phyloP scores from a whole-genome alignment of 257 asterid genomes.

The Misopates orontium region DNA sequence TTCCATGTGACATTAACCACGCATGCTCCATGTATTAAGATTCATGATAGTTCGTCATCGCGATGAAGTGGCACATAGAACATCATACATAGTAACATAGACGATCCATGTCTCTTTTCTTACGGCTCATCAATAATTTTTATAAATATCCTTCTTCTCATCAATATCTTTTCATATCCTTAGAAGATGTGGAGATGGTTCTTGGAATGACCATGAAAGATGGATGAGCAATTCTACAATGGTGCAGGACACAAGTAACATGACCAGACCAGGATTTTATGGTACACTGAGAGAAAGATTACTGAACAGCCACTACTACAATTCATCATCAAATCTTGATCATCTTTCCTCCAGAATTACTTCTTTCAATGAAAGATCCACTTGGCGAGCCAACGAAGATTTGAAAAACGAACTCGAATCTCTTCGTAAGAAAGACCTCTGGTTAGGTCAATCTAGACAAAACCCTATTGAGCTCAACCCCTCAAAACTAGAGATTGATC shows the following conservation, averaged over 20 bases:
- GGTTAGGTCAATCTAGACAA: conserved; percentile 32
- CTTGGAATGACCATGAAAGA: conserved; percentile 44
- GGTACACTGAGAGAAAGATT: conserved; percentile 33
- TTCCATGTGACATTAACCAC: too few relatives aligned
- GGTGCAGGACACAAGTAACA: conserved; percentile 32
- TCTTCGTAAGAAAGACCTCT: conserved; percentile 26
- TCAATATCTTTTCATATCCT: not conserved
- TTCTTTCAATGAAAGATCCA: conserved; percentile 33
- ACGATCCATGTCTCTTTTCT: too few relatives aligned
- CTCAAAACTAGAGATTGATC: conserved; percentile 13
- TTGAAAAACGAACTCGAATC: conserved; percentile 27
- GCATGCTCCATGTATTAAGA: too few relatives aligned
- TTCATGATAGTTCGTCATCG: too few relatives aligned
- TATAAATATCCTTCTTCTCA: conserved; percentile 1
- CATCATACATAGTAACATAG: too few relatives aligned
- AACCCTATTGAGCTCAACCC: conserved; percentile 39
- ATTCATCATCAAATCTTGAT: conserved; percentile 36
- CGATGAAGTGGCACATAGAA: too few relatives aligned
- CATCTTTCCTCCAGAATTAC: conserved; percentile 30
- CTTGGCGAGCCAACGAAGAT: conserved; percentile 23
- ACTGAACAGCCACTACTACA: conserved; percentile 29
- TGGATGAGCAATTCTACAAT: conserved; percentile 41
- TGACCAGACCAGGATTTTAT: conserved; percentile 32
- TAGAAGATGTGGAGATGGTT: conserved; percentile 52
- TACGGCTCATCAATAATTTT: too few relatives aligned